These are phyloP conservation scores for Neurospora sp. DNA, from an alignment of 495 filamentous ascomycete species.

Conservation along the genomic window DNA sequence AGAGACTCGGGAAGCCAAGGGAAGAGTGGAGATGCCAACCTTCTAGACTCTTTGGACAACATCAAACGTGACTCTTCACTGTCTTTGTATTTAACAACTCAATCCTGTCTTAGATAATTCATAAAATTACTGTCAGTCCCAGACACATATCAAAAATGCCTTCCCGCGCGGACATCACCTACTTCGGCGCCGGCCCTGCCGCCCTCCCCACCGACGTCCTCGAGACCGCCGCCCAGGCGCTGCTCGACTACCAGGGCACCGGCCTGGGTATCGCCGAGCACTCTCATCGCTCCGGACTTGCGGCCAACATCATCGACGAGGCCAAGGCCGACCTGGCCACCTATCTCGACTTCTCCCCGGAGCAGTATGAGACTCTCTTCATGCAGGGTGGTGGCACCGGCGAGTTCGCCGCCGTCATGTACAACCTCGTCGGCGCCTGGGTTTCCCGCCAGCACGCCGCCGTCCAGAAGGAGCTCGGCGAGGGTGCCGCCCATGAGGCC, in stretches of 20 bases:
- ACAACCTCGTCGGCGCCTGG: constrained; percentile 76
- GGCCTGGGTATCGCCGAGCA: constrained; percentile 79
- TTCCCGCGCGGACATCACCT: constrained; percentile 23
- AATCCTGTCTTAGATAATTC: background rate
- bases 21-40: background rate
- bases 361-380: constrained; percentile 67
- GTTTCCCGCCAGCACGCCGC: constrained; percentile 49
- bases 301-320: constrained; percentile 56
- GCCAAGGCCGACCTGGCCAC: constrained; percentile 53
- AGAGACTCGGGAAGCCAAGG: background rate
- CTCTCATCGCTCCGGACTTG: constrained; percentile 76
- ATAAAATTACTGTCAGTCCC: background rate
- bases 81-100: background rate
- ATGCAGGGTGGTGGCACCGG: constrained; percentile 79
- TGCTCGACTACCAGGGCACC: constrained; percentile 72
- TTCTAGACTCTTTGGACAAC: constrained; percentile 1
- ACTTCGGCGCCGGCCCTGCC: constrained; percentile 80
- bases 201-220: constrained; percentile 70
- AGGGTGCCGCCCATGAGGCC: constrained; percentile 34
- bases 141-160: constrained; percentile 16
- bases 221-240: constrained; percentile 57
- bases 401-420: constrained; percentile 69
- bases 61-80: background rate
- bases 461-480: constrained; percentile 25
- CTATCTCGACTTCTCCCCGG: constrained; percentile 60